Evolutionary conservation across 495 filamentous ascomycete species (phyloP), one percentile per base, ranked within the genome.

Genomic region (Penicillium ucsense): DNA sequence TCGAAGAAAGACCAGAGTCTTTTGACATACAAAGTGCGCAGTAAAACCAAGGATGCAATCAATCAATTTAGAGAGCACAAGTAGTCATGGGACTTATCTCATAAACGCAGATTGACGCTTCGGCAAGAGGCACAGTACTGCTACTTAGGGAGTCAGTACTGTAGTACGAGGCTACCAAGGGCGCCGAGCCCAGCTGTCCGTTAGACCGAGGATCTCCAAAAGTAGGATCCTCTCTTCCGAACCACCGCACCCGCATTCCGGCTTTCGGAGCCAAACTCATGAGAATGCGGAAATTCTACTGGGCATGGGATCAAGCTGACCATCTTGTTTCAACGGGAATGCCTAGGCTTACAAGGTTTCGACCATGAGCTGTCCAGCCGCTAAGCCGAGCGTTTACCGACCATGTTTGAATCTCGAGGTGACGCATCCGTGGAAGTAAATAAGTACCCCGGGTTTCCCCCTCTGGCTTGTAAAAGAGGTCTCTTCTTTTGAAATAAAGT

Each of bases 331-430:
- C 32, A 31, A 32, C 9, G 8, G 38, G 29, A 53, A 9, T 52
- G 39, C 57, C 55, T 59, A 64, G 61, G 56, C 43, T 55, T 37
- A 1, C 32, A 30, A 29, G 39, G 41, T 47, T 52, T 48, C 38
- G 35, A 39, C 10, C 40, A 47, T 53, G 53, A 41, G 53, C 47
- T 36, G 62, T 51, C 64, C 32, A 45, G 65, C 66, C 68, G 68
- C 56, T 68, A 61, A 70, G 59, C 68, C 68, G 68, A 71, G 62
- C 57, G 56, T 68, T 71, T 70, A 67, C 68, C 68, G 68, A 71
- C 57, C 43, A 20, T 41, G 39, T n/a, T 41, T 41, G 39, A 41
- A 47, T 27, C 45, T 48, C 12, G 38, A 42, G 57, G 56, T 67
- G 65, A 66, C 65, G 65, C 62, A 65, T 67, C 59, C 43, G 55